Evolutionary conservation across 2,329 filamentous ascomycete genomes (phyloP).

Genomic region (Xylaria sp.): DNA sequence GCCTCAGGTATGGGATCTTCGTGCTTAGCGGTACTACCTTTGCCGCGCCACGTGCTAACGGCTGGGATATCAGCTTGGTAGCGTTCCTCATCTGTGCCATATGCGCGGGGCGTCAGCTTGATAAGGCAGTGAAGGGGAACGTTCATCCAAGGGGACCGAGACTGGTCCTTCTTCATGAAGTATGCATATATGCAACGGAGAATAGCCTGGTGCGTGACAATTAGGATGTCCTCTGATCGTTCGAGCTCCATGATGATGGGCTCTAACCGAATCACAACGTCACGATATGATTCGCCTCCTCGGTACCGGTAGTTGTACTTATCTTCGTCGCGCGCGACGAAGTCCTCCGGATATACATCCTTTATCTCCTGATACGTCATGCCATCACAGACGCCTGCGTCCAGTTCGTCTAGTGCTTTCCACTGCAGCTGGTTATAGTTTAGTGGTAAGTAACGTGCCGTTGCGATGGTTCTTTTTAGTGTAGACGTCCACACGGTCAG

Average conservation of each 20-base stretch:
- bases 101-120: conserved; percentile 93
- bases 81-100: conserved; percentile 89
- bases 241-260: conserved; percentile 99
- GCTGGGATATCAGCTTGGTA: conserved; percentile 93
- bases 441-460: conserved; percentile 80
- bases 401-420: conserved; percentile 98
- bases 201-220: conserved; percentile 97
- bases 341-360: conserved; percentile 90
- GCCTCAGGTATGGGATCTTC: conserved; percentile 64
- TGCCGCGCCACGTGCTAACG: conserved; percentile 94
- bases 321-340: conserved; percentile 93
- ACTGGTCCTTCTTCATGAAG: conserved; percentile 96
- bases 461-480: conserved; percentile 86
- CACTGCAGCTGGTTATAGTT: conserved; percentile 95
- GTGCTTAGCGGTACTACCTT: conserved; percentile 89
- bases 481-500: conserved; percentile 72
- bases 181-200: conserved; percentile 98
- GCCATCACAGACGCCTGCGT: conserved; percentile 95
- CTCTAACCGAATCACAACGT: conserved; percentile 96
- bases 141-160: conserved; percentile 97
- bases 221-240: conserved; percentile 94
- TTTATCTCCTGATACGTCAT: conserved; percentile 97
- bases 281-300: conserved; percentile 93
- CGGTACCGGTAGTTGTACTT: conserved; percentile 99
- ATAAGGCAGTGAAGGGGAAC: conserved; percentile 96